Evolutionary conservation across 2,329 filamentous ascomycete species (phyloP).

Genomic region (Purpureocillium lavendulum): DNA sequence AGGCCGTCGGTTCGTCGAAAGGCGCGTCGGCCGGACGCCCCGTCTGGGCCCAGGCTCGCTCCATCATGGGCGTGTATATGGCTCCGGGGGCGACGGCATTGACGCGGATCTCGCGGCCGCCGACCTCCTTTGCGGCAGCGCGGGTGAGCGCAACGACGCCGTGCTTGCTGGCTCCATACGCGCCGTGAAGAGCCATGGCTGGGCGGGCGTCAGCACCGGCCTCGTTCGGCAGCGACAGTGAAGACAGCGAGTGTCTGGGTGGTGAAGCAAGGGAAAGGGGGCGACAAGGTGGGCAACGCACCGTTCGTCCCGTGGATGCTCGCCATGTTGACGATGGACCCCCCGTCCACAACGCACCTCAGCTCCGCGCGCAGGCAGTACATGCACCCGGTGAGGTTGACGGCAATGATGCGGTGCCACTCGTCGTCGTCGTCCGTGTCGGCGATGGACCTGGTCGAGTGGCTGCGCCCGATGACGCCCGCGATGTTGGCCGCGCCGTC

Average conservation of each 20-base stretch:
- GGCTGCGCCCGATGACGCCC: conserved; percentile 38
- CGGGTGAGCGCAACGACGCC: conserved; percentile 27
- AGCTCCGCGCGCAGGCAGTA: conserved; percentile 34
- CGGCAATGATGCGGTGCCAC: conserved; percentile 38
- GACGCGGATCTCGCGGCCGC: conserved; percentile 31
- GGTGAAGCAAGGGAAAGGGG: too few species aligned
- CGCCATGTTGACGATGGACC: conserved; percentile 51
- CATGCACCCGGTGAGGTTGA: conserved; percentile 44
- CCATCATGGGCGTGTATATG: conserved; percentile 41
- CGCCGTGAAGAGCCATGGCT: not conserved
- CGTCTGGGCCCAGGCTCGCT: conserved; percentile 29
- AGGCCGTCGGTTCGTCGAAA: conserved; percentile 32
- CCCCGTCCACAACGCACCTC: conserved; percentile 28
- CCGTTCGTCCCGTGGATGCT: conserved; percentile 39
- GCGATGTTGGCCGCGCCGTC: conserved; percentile 49
- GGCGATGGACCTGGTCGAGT: conserved; percentile 27
- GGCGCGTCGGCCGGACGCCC: conserved; percentile 25
- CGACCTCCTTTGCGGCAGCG: conserved; percentile 29
- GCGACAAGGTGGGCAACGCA: conserved; percentile 4
- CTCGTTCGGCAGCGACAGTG: conserved; percentile 21
- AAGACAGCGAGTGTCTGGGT: too few species aligned
- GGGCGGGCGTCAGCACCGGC: conserved; percentile 25
- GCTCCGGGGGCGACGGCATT: conserved; percentile 41
- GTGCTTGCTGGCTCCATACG: conserved; percentile 24
- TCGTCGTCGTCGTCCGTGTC: conserved; percentile 35